Percentiles rank a stretch among this genome's conserved stretches.
phyloP scores from a whole-genome alignment of 2,329 filamentous ascomycete species.

The Alternaria sp. region DNA sequence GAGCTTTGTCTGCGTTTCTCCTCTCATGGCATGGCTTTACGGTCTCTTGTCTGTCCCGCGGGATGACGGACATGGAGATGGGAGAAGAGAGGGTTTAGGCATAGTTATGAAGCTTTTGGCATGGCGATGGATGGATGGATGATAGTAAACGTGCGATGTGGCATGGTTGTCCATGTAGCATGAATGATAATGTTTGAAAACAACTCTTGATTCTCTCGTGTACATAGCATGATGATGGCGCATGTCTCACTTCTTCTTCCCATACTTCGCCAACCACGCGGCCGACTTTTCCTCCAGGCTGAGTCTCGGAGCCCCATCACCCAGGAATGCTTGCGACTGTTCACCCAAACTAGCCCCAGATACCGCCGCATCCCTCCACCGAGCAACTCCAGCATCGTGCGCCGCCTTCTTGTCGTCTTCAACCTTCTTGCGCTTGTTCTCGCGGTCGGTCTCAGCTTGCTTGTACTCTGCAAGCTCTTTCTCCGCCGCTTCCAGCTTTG shows the following conservation, averaged over 20 bases:
- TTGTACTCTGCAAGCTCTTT: neutral
- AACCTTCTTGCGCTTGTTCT: neutral
- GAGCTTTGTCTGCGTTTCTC: constrained; percentile 5
- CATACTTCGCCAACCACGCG: too few relatives aligned
- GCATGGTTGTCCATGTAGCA: neutral
- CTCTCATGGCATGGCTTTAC: constrained; percentile 22
- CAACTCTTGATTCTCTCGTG: too few relatives aligned
- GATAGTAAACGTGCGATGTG: neutral
- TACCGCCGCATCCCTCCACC: too few relatives aligned
- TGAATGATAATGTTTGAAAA: constrained; percentile 12
- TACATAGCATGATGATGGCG: too few relatives aligned
- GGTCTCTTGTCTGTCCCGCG: constrained; percentile 9
- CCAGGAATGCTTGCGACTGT: too few relatives aligned
- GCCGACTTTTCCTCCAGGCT: too few relatives aligned
- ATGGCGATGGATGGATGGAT: neutral
- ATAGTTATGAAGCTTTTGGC: neutral
- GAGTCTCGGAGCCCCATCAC: too few relatives aligned
- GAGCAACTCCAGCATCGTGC: too few relatives aligned
- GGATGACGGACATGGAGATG: neutral
- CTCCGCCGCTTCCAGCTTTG: neutral
- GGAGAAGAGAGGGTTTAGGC: neutral
- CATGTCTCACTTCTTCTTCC: too few relatives aligned
- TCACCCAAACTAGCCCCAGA: too few relatives aligned
- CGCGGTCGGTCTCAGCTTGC: neutral
- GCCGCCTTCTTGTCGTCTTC: too few relatives aligned